Base-by-base conservation (phyloP, 148 eudicot genomes). In the Cornus controversa region DNA sequence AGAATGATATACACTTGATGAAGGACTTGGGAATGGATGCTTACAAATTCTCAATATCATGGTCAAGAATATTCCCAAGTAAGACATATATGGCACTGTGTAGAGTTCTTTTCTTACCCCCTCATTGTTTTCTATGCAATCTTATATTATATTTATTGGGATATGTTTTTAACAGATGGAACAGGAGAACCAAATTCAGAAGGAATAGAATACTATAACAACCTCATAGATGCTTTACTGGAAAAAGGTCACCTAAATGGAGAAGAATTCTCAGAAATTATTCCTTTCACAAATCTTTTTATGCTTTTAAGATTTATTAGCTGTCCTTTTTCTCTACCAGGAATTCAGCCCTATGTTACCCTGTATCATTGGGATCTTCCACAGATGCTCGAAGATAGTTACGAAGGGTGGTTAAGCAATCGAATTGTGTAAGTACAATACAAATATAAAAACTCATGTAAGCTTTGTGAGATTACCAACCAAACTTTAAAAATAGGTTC, bases 281-380 rank as follows among this genome's bases (percentile, higher is more conserved):
- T 40, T 40, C 45, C 45, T 40, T 40, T n/a, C 4, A 50, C 24
- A 60, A 20, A n/a, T 4, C 58, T 34, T 66, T 24, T 72, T 20
- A 8, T 6, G 18, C 3, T 65, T 9, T 71, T 58, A 64, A 34
- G 45, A 57, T 66, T 53, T 8, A 40, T 53, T 8, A 40, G 60
- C 60, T 57, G 54, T 75, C 76, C 42, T 34, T 23, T 53, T 50
- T 73, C 77, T 79, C 40, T 71, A 81, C 58, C 89, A 96, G 99
- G 99, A 84, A 93, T 93, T 78, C 81, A 90, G 89, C 98, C 99
- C 5, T 91, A 88, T 83, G 97, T 78, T 79, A 96, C 99, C 65
- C 78, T 96, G 31, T 96, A 88, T 77, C 99, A 96, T 80, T 96
- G 99, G 99, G 99, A 96, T 89, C 99, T 96, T 79, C 99, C 99